Conservation (phyloP, 2,329 filamentous ascomycete genomes). For the Penicillium palitans region DNA sequence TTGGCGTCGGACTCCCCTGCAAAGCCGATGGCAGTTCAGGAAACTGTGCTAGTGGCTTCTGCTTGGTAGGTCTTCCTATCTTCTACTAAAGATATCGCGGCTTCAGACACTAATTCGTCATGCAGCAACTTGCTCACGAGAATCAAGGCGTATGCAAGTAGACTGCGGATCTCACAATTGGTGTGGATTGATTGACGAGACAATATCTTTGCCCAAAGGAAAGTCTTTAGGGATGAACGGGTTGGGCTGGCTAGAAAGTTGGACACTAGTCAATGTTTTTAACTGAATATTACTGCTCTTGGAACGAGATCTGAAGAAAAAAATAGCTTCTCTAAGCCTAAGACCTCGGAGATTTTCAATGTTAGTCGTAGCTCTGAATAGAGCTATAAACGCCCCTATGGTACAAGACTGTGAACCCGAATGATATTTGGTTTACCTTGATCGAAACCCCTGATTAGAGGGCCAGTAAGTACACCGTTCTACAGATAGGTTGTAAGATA, state of each 20-base stretch:
- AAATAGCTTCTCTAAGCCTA: background rate
- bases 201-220: background rate
- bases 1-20: background rate
- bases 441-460: background rate
- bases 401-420: background rate
- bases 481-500: background rate
- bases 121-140: conserved; percentile 5
- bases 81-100: too few species aligned
- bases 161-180: background rate
- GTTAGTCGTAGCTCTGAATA: background rate
- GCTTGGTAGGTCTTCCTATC: background rate
- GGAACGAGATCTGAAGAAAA: too few species aligned
- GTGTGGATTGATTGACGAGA: background rate
- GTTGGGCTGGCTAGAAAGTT: background rate
- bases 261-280: too few species aligned
- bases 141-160: background rate
- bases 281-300: background rate
- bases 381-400: background rate
- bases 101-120: background rate
- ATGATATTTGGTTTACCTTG: background rate
- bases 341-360: background rate
- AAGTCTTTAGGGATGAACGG: background rate
- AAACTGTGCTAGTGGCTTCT: conserved; percentile 5
- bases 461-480: too few species aligned
- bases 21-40: conserved; percentile 7